Conservation (phyloP, 805 yeast genomes). For the Sungouiozyma ichnusensis region DNA sequence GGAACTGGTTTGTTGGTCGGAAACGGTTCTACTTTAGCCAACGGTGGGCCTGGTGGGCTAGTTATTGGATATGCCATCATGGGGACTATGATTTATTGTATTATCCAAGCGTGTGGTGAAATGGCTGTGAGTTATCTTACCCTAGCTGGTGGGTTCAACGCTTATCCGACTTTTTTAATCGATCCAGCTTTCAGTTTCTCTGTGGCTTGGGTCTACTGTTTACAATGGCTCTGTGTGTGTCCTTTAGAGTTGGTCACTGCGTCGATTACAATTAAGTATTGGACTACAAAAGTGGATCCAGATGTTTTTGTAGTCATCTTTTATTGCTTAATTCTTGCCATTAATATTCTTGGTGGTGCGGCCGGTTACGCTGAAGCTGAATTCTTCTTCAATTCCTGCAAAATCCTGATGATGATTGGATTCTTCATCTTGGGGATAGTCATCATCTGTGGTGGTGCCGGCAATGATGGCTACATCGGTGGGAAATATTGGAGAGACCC, state of each 20-base stretch:
- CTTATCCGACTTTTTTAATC: conserved; percentile 43
- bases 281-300: conserved; percentile 45
- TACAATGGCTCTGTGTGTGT: conserved; percentile 53
- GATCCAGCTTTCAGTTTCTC: conserved; percentile 52
- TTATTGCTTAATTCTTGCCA: conserved; percentile 34
- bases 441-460: conserved; percentile 33
- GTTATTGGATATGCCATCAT: conserved; percentile 48
- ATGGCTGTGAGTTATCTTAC: conserved; percentile 50
- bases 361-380: conserved; percentile 53
- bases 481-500: conserved; percentile 42
- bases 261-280: conserved; percentile 47
- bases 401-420: conserved; percentile 51
- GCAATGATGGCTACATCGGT: conserved; percentile 39
- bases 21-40: conserved; percentile 37
- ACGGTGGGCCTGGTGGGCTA: conserved; percentile 40
- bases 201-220: conserved; percentile 50
- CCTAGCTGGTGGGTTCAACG: conserved; percentile 53
- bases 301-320: conserved; percentile 50
- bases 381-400: conserved; percentile 54
- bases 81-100: conserved; percentile 47
- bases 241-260: conserved; percentile 60
- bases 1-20: conserved; percentile 68
- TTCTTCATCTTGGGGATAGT: conserved; percentile 44
- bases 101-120: conserved; percentile 58
- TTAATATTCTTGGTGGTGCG: conserved; percentile 44